Percentiles rank a stretch among this genome's conserved stretches.
phyloP scores from a whole-genome alignment of 2,329 filamentous ascomycete genomes.

The Colletotrichum sp. region DNA sequence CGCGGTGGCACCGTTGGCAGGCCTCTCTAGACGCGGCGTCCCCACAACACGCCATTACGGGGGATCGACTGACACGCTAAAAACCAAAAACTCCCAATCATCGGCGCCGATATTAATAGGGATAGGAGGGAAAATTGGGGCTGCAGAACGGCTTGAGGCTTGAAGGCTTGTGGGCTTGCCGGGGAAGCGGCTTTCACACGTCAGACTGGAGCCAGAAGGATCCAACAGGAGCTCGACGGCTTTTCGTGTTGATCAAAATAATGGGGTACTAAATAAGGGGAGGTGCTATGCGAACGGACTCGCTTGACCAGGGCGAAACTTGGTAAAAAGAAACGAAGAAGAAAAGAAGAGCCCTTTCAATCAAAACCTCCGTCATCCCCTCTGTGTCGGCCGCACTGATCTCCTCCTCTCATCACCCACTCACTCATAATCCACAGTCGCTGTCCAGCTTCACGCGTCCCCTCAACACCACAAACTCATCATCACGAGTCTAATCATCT shows the following conservation, averaged over 20 bases:
- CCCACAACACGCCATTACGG: not conserved
- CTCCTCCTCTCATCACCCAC: not conserved
- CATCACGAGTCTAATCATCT: not conserved
- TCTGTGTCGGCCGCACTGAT: not conserved
- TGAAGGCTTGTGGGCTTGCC: not conserved
- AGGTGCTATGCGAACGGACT: not conserved
- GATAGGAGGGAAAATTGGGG: not conserved
- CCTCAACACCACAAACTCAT: not conserved
- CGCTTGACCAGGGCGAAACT: not conserved
- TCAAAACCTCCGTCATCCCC: not conserved
- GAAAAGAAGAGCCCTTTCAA: not conserved
- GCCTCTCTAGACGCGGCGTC: not conserved
- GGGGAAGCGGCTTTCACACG: constrained; percentile 6
- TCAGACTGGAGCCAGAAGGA: constrained; percentile 12
- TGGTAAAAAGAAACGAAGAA: not conserved
- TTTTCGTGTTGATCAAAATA: constrained; percentile 8
- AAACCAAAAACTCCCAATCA: constrained; percentile 1
- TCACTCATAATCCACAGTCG: not conserved
- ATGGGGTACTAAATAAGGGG: not conserved
- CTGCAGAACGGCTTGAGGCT: not conserved
- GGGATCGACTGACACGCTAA: not conserved
- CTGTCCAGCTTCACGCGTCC: not conserved
- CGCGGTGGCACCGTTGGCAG: not conserved
- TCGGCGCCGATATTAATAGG: not conserved
- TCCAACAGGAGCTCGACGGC: not conserved